Percentiles rank a stretch among this genome's conserved stretches.
These are phyloP conservation scores for Didymella glomerata DNA, from an alignment of 2,329 filamentous ascomycete genomes.

Conservation along the genomic window DNA sequence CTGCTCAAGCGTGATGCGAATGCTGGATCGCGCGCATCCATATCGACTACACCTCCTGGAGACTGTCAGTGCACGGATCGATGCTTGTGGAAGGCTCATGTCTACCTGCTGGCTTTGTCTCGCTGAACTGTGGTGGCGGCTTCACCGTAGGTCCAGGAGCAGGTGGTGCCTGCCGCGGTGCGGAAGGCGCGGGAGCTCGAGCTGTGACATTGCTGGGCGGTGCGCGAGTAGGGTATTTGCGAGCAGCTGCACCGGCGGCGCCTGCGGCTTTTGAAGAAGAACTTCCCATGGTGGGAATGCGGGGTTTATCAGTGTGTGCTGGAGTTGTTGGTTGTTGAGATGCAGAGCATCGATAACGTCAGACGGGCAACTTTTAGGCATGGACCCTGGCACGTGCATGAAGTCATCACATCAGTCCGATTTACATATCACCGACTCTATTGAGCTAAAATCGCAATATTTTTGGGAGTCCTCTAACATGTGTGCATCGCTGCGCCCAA, in stretches of 20 bases:
- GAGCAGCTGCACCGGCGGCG: conserved; percentile 59
- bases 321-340: conserved; percentile 35
- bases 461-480: no score
- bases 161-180: conserved; percentile 38
- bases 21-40: conserved; percentile 68
- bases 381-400: conserved; percentile 14
- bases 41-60: conserved; percentile 59
- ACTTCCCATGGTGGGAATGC: conserved; percentile 60
- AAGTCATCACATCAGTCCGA: conserved; percentile 9
- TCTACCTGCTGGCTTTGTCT: conserved; percentile 52
- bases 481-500: no score
- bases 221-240: conserved; percentile 64
- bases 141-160: conserved; percentile 53
- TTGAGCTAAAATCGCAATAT: background rate
- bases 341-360: conserved; percentile 35
- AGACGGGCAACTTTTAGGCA: conserved; percentile 26
- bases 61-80: background rate
- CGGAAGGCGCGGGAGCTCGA: conserved; percentile 40
- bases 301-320: conserved; percentile 18
- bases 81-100: background rate
- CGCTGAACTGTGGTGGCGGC: conserved; percentile 51
- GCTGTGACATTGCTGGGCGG: conserved; percentile 50
- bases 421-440: background rate
- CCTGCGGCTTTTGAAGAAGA: conserved; percentile 65
- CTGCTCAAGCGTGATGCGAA: conserved; percentile 82